These are phyloP conservation scores for Boletales sp. DNA, from an alignment of 768 basidiomycete species.

Conservation along the genomic window DNA sequence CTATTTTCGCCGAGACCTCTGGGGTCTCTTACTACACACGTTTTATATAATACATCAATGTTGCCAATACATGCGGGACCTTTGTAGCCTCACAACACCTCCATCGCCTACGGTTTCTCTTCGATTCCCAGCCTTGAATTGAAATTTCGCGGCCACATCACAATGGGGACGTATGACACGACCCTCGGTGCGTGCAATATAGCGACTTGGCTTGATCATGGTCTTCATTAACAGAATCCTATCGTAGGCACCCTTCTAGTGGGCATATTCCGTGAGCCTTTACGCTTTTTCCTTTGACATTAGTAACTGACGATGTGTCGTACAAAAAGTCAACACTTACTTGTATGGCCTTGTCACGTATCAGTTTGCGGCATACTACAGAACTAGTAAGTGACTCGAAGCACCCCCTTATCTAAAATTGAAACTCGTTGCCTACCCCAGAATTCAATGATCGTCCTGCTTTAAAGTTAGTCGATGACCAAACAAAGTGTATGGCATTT, in stretches of 20 bases:
- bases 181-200: background rate
- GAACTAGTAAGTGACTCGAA: constrained; percentile 4
- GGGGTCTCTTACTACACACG: too few relatives aligned
- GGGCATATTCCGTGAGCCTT: constrained; percentile 12
- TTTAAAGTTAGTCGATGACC: background rate
- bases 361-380: constrained; percentile 39
- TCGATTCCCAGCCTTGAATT: too few relatives aligned
- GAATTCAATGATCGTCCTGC: constrained; percentile 8
- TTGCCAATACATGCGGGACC: too few relatives aligned
- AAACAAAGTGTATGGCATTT: background rate
- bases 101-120: too few relatives aligned
- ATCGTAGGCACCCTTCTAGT: constrained; percentile 9
- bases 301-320: too few relatives aligned
- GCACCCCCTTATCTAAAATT: background rate
- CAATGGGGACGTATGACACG: background rate
- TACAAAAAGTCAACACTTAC: constrained; percentile 10
- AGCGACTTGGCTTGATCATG: too few relatives aligned
- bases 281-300: background rate
- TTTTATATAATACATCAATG: too few relatives aligned
- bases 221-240: background rate
- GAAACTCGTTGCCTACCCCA: background rate
- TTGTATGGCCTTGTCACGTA: constrained; percentile 41
- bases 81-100: too few relatives aligned
- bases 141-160: too few relatives aligned
- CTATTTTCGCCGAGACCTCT: too few relatives aligned